These are phyloP conservation scores for Theileria orientalis DNA, from an alignment of 169 alveolate genomes.

Conservation along the genomic window DNA sequence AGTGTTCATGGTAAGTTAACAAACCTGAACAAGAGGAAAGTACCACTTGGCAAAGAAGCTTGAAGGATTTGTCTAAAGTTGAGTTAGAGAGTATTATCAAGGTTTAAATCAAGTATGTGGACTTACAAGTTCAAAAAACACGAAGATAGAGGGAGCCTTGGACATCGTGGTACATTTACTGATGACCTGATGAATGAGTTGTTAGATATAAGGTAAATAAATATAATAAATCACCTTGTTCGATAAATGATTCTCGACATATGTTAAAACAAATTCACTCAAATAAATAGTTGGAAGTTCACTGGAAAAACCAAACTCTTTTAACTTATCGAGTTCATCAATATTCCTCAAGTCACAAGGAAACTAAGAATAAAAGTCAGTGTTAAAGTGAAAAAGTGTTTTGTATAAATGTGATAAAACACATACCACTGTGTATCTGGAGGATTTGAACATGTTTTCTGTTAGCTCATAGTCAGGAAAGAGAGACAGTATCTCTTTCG, in stretches of 20 bases:
- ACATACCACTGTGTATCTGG: slow-evolving; percentile 29
- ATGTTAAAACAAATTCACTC: slow-evolving; percentile 40
- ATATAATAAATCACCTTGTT: slow-evolving; percentile 44
- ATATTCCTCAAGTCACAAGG: slow-evolving; percentile 13
- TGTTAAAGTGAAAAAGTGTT: too few relatives aligned
- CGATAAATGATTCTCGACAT: slow-evolving; percentile 14
- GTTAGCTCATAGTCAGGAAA: background rate
- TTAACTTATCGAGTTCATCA: slow-evolving; percentile 8
- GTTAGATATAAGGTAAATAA: too few relatives aligned
- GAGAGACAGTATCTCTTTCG: background rate
- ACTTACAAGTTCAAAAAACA: too few relatives aligned
- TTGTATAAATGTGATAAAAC: background rate
- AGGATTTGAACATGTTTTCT: background rate
- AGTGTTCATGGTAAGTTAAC: too few relatives aligned
- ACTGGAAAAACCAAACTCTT: slow-evolving; percentile 15
- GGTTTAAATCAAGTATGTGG: too few relatives aligned
- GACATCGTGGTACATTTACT: too few relatives aligned
- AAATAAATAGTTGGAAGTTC: slow-evolving; percentile 42
- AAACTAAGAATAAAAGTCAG: background rate
- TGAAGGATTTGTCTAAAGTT: too few relatives aligned
- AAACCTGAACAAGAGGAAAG: too few relatives aligned
- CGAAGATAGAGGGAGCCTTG: too few relatives aligned
- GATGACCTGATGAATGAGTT: background rate
- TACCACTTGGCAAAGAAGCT: too few relatives aligned
- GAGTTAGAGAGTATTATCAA: too few relatives aligned